phyloP scores from a whole-genome alignment of 176 grass and related monocot genomes.

The Zea luxurians region DNA sequence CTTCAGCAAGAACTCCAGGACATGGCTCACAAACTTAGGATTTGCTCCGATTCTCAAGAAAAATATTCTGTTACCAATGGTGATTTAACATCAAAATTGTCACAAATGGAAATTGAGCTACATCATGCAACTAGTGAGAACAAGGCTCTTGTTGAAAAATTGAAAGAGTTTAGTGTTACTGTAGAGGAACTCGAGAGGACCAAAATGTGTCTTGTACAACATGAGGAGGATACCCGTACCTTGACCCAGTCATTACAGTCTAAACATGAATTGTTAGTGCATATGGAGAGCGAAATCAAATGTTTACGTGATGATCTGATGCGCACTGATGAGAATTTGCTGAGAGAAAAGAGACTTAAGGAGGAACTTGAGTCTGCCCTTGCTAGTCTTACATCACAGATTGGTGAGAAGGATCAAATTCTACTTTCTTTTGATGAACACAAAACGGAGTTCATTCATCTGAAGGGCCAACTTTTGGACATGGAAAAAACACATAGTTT shows the following conservation, averaged over 20 bases:
- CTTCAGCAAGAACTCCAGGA: slow-evolving; percentile 75
- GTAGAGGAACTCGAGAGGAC: slow-evolving; percentile 63
- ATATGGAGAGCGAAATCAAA: slow-evolving; percentile 77
- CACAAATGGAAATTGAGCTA: slow-evolving; percentile 70
- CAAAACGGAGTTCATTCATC: slow-evolving; percentile 57
- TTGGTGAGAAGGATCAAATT: slow-evolving; percentile 67
- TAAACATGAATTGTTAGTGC: slow-evolving; percentile 49
- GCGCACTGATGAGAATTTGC: slow-evolving; percentile 39
- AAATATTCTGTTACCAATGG: slow-evolving; percentile 50
- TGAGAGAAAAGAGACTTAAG: slow-evolving; percentile 56
- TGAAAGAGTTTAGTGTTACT: slow-evolving; percentile 44
- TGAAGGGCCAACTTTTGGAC: slow-evolving; percentile 52
- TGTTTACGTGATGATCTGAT: slow-evolving; percentile 51
- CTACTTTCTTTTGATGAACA: slow-evolving; percentile 71
- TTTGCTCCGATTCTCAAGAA: slow-evolving; percentile 66
- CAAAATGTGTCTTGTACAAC: slow-evolving; percentile 56
- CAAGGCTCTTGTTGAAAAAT: slow-evolving; percentile 48
- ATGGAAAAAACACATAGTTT: slow-evolving; percentile 62
- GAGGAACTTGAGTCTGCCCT: slow-evolving; percentile 69
- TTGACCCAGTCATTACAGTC: slow-evolving; percentile 61
- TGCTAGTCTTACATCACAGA: slow-evolving; percentile 59
- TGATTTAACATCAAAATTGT: slow-evolving; percentile 68
- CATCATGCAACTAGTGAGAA: slow-evolving; percentile 48
- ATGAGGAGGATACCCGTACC: slow-evolving; percentile 48
- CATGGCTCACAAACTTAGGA: slow-evolving; percentile 64